phyloP scores from a whole-genome alignment of 139 green algal genomes.

The Coelastrella sp. region DNA sequence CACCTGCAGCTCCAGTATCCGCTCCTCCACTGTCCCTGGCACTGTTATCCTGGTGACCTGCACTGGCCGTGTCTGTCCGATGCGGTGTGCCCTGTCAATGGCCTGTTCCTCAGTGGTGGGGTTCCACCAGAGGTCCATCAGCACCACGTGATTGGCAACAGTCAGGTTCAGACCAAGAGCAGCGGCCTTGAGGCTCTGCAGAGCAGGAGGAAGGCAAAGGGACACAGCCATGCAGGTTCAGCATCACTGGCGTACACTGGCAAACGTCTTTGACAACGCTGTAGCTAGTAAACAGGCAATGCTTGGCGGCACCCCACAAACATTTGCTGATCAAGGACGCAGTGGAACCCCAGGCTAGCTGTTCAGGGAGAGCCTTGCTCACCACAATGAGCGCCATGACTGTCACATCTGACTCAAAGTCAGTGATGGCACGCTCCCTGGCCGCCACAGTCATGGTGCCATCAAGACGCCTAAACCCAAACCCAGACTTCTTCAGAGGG shows the following conservation, averaged over 20 bases:
- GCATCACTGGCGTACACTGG: neutral
- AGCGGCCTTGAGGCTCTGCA: constrained; percentile 80
- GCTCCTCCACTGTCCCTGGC: constrained; percentile 82
- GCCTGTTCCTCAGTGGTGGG: constrained; percentile 84
- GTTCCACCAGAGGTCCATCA: constrained; percentile 94
- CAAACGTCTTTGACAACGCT: too few species aligned
- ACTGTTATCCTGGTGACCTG: constrained; percentile 86
- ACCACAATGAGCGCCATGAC: constrained; percentile 19
- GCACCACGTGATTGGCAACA: constrained; percentile 90
- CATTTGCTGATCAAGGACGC: too few species aligned
- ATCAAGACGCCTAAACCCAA: constrained; percentile 81
- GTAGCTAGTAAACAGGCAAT: too few species aligned
- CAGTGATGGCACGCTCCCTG: constrained; percentile 78
- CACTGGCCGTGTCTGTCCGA: constrained; percentile 68
- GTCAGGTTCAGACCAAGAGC: constrained; percentile 92
- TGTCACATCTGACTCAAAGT: constrained; percentile 76
- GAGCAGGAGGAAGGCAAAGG: neutral
- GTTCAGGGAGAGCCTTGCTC: neutral
- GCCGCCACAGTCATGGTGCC: constrained; percentile 82
- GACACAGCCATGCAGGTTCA: neutral
- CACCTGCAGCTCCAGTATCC: constrained; percentile 80
- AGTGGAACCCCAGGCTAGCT: neutral
- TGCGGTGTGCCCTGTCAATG: constrained; percentile 93
- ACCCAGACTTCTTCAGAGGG: constrained; percentile 61
- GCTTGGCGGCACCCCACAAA: too few species aligned